Conservation (phyloP, 139 green algal genomes). For the Gonium pectorale region DNA sequence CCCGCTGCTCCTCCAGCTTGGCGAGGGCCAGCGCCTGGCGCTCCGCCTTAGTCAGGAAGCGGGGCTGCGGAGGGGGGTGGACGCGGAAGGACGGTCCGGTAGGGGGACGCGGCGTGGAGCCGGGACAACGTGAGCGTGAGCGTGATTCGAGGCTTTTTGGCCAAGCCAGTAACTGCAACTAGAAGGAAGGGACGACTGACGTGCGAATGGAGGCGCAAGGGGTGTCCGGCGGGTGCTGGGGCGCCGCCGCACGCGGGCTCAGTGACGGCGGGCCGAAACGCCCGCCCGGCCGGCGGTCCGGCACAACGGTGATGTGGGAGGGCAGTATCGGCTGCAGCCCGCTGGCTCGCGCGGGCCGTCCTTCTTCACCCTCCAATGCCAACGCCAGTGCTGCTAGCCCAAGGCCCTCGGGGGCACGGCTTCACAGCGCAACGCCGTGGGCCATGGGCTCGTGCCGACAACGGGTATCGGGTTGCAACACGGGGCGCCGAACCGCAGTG, state of each 20-base stretch:
- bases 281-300: neutral
- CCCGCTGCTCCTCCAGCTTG: conserved; percentile 67
- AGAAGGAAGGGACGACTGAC: too few relatives aligned
- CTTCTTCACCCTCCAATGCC: conserved; percentile 39
- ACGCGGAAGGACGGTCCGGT: too few relatives aligned
- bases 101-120: too few relatives aligned
- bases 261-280: conserved; percentile 51
- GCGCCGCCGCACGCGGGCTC: neutral
- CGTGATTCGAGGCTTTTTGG: too few relatives aligned
- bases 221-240: conserved; percentile 44
- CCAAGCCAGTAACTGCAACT: too few relatives aligned
- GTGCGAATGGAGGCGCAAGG: neutral
- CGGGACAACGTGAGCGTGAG: too few relatives aligned
- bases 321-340: conserved; percentile 60
- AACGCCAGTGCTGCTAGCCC: too few relatives aligned
- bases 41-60: conserved; percentile 93
- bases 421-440: too few relatives aligned
- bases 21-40: conserved; percentile 84
- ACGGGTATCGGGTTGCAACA: too few relatives aligned
- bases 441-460: too few relatives aligned
- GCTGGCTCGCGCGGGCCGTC: conserved; percentile 30
- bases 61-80: conserved; percentile 65
- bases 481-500: too few relatives aligned
- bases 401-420: too few relatives aligned
- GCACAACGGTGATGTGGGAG: conserved; percentile 56